Evolutionary conservation across 441 rosid genomes (phyloP).

Genomic region (Viola pubescens): DNA sequence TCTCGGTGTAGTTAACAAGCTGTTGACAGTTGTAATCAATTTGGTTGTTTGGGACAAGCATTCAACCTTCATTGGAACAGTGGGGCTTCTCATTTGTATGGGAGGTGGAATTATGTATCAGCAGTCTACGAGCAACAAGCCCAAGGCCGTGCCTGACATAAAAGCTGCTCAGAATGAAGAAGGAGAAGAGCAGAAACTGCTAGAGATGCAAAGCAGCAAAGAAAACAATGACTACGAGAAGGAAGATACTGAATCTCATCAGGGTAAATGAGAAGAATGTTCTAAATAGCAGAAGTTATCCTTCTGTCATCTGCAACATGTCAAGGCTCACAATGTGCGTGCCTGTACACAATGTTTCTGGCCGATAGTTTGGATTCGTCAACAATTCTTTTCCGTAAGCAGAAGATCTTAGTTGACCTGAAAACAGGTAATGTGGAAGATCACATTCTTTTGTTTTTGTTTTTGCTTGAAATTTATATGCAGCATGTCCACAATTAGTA

Average conservation of each 20-base stretch:
- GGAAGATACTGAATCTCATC: slow-evolving; percentile 20
- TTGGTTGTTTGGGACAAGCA: slow-evolving; percentile 92
- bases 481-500: too few species aligned
- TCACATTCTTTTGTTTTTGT: not conserved
- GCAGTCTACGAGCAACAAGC: slow-evolving; percentile 66
- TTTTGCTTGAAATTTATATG: too few species aligned
- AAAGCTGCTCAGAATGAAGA: slow-evolving; percentile 41
- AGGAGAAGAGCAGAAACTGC: slow-evolving; percentile 51
- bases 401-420: slow-evolving; percentile 2
- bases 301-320: not conserved
- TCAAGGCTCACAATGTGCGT: not conserved
- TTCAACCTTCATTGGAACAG: slow-evolving; percentile 64
- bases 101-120: slow-evolving; percentile 89
- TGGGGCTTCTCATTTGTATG: slow-evolving; percentile 87
- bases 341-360: not conserved
- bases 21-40: slow-evolving; percentile 81
- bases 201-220: slow-evolving; percentile 53
- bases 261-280: slow-evolving; percentile 6
- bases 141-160: slow-evolving; percentile 36
- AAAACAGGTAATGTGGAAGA: not conserved
- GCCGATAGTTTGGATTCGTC: not conserved
- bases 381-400: not conserved
- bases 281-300: not conserved
- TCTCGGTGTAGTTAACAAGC: slow-evolving; percentile 90
- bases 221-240: slow-evolving; percentile 24